Base-by-base conservation (phyloP, 106 monocot species). In the Dendrobium officinale region DNA sequence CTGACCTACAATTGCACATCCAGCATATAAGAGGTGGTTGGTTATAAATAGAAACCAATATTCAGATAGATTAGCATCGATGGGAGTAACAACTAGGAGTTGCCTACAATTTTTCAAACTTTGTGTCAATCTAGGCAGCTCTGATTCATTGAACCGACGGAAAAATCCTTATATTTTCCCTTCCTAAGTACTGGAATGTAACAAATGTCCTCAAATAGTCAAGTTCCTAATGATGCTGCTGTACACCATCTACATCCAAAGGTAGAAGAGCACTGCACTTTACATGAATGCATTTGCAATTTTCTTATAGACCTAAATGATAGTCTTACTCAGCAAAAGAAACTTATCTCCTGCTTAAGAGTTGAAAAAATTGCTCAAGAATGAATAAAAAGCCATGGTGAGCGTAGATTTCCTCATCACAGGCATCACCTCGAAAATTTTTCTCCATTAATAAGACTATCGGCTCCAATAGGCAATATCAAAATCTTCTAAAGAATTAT, bases 231-330 rank as follows among this genome's bases (percentile, higher is more conserved):
- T 6, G 20, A 4, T 61, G 61, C 61, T n/a, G 22, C 5, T 19
- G 61, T 61, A 61, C n/a, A 61, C 61, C 22, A 20, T 61, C 61
- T 61, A 61, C 61, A 61, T 61, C 61, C 61, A 61, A 61, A 61
- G 20, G 20, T 61, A 61, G 20, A 61, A 61, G 20, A 61, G 20
- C 61, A 18, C 61, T 61, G 22, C 61, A 61, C 18, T 17, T 61
- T 61, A 22, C 20, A 59, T 1, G 20, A 61, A 61, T 61, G 18
- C 22, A 61, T n/a, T 61, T 17, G 6, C 58, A 68, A 68, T 31
- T 68, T 2, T 31, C 68, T 68, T 11, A 15, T 31, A 20, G n/a
- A 68, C 29, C 20, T 31, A 9, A 70, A 33, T 33, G 10, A 33
- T 70, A 2, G 70, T 16, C 33, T 70, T 26, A 26, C 64, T 33